Base-by-base conservation (phyloP, 1,284 basidiomycete genomes). In the Amylostereum areolatum region DNA sequence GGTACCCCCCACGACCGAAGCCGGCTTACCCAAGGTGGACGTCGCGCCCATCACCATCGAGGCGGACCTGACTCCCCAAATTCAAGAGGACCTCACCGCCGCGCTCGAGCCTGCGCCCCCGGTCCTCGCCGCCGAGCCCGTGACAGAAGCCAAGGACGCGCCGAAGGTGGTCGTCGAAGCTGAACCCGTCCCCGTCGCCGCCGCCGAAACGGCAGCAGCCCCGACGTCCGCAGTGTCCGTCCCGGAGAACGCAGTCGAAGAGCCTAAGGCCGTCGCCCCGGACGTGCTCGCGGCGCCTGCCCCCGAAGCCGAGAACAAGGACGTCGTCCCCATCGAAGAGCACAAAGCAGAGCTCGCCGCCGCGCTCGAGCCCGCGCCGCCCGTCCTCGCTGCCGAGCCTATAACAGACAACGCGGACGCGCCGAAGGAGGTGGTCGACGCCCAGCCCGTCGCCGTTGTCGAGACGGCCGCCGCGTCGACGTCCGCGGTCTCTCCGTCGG, bases 101-200 rank as follows among this genome's bases (percentile, higher is more conserved):
- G 12, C 5, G 37, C 6, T 18, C 27, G 37, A 39, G 12, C 37
- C 37, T 25, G 41, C 41, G n/a, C 41, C 41, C 12, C 41, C 41
- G 7, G 41, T 43, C 30, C 6, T 43, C 4, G 41, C 41, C 25
- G 41, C 41, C 6, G 41, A 43, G 28, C 41, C 41, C 41, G 25
- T 43, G 6, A 28, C 11, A 18, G 41, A 4, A 18, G 6, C 4
- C 4, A 29, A 24, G 28, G 41, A 8, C 41, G 41, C 12, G 41
- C 41, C 41, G n/a, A 43, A 43, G 41, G 41, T 28, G 28, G 52
- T 64, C 18, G 60, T 62, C 8, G 56, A 58, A 1, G 56, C 52
- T 5, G 46, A 54, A 8, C 31, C 48, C n/a, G 52, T 55, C 3
- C 24, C 46, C 2, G 30, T 55, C 7, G 50, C 53, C n/a, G n/a